Evolutionary conservation across 2,329 filamentous ascomycete species (phyloP).

Genomic region (Neocucurbitaria cava): DNA sequence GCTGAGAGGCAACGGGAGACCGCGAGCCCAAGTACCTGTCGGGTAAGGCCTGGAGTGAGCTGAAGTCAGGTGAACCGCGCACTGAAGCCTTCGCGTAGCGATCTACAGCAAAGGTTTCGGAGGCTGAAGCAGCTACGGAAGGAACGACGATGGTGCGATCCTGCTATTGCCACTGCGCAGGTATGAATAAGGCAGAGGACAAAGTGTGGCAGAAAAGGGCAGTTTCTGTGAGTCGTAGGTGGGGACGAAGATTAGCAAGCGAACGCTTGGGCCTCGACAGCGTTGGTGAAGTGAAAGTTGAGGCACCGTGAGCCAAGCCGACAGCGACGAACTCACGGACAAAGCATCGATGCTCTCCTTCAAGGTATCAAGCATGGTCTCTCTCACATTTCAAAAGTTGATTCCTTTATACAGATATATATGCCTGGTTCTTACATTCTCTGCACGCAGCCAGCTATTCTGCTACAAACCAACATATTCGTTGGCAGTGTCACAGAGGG

Average conservation of each 20-base stretch:
- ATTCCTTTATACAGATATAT: too few species aligned
- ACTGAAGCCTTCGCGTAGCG: not conserved
- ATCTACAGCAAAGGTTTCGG: not conserved
- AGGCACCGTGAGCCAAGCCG: not conserved
- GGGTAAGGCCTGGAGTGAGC: not conserved
- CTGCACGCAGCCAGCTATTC: too few species aligned
- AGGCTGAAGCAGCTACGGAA: not conserved
- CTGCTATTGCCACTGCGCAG: not conserved
- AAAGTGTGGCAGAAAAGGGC: not conserved
- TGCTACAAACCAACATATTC: too few species aligned
- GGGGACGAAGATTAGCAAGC: not conserved
- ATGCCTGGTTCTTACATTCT: too few species aligned
- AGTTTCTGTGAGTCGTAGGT: not conserved
- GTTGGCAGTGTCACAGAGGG: too few species aligned
- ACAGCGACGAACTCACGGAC: too few species aligned
- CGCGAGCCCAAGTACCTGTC: not conserved
- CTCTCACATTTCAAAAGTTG: too few species aligned
- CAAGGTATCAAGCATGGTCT: too few species aligned
- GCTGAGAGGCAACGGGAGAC: not conserved
- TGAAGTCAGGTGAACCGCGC: not conserved
- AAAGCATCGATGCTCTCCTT: too few species aligned
- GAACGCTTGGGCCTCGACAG: not conserved
- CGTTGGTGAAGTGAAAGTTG: not conserved
- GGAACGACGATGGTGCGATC: not conserved
- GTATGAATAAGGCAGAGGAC: not conserved